Conservation (phyloP, 495 filamentous ascomycete species). For the Cudoniella acicularis region DNA sequence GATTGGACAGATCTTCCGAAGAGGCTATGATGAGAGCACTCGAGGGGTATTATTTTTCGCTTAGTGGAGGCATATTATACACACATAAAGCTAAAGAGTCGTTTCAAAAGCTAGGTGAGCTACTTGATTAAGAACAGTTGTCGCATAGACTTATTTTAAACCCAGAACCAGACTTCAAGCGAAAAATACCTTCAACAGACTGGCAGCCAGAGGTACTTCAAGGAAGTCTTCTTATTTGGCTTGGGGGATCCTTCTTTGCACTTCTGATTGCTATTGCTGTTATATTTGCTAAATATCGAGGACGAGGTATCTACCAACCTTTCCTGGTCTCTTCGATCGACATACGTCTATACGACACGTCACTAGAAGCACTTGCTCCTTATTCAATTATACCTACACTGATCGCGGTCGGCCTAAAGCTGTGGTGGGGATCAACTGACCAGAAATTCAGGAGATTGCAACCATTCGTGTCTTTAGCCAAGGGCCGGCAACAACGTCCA, state of each 20-base stretch:
- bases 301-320: conserved; percentile 28
- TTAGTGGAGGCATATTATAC: not conserved
- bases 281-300: conserved; percentile 27
- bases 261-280: conserved; percentile 27
- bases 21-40: not conserved
- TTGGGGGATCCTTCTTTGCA: conserved; percentile 14
- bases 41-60: not conserved
- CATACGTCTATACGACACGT: conserved; percentile 24
- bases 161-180: not conserved
- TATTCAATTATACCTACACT: conserved; percentile 29
- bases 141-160: not conserved
- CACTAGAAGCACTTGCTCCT: conserved; percentile 29
- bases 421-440: conserved; percentile 40
- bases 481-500: conserved; percentile 13
- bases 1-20: not conserved
- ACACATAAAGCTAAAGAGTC: not conserved
- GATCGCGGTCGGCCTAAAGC: conserved; percentile 25
- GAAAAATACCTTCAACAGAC: not conserved
- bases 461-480: conserved; percentile 32
- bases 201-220: conserved; percentile 20
- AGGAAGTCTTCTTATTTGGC: conserved; percentile 19
- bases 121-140: not conserved
- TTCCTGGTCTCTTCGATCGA: conserved; percentile 32
- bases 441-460: conserved; percentile 31
- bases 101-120: not conserved